These are phyloP conservation scores for Nemania bipapillata DNA, from an alignment of 2,329 filamentous ascomycete genomes.

Conservation along the genomic window DNA sequence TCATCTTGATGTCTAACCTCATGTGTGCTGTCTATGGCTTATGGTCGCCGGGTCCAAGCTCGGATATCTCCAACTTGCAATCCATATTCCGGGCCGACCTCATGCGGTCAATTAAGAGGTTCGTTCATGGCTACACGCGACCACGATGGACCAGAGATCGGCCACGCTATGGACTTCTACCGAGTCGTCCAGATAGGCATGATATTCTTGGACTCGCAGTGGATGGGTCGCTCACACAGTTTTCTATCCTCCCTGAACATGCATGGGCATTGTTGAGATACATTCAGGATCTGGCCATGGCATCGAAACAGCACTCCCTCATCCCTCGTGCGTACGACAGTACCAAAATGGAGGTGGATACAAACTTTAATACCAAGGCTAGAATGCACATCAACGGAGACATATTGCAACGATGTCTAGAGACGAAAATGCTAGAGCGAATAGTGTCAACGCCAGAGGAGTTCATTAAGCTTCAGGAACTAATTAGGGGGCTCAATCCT, in stretches of 20 bases:
- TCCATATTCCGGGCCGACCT: slow-evolving; percentile 67
- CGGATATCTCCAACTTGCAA: slow-evolving; percentile 53
- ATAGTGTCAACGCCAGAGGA: slow-evolving; percentile 51
- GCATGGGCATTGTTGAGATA: slow-evolving; percentile 77
- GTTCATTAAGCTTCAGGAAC: slow-evolving; percentile 43
- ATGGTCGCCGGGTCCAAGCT: slow-evolving; percentile 60
- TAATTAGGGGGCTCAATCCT: slow-evolving; percentile 12
- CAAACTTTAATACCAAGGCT: slow-evolving; percentile 55
- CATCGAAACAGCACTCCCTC: slow-evolving; percentile 58
- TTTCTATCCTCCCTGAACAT: slow-evolving; percentile 71
- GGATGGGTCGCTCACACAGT: slow-evolving; percentile 75
- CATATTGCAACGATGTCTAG: slow-evolving; percentile 66
- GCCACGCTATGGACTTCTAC: slow-evolving; percentile 57
- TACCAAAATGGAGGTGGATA: slow-evolving; percentile 51
- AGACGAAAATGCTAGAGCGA: slow-evolving; percentile 58
- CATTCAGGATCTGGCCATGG: slow-evolving; percentile 74
- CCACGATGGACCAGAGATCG: slow-evolving; percentile 59
- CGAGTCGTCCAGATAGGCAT: slow-evolving; percentile 57
- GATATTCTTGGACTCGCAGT: slow-evolving; percentile 73
- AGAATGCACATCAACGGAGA: slow-evolving; percentile 76
- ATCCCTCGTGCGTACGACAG: neutral
- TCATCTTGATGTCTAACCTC: slow-evolving; percentile 63
- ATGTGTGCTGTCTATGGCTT: slow-evolving; percentile 61
- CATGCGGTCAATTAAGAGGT: slow-evolving; percentile 66
- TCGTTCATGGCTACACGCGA: slow-evolving; percentile 65